A percentile compares a stretch with the other conserved stretches of the same genome.
Conservation (phyloP, 2,329 filamentous ascomycete genomes). For the Corinectria fuckeliana region DNA sequence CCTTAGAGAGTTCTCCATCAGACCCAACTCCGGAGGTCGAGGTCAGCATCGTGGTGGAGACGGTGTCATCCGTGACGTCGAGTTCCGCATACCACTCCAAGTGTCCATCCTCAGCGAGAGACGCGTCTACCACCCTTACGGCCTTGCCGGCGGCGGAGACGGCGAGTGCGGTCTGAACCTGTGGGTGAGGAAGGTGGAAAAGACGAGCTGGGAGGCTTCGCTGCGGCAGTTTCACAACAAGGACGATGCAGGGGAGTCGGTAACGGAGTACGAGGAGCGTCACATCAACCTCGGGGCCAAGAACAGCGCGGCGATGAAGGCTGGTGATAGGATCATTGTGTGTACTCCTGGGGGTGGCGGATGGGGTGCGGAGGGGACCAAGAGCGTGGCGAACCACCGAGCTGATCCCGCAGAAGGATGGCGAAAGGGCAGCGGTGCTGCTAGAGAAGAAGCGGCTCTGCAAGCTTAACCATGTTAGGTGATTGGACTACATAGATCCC, state of each 20-base stretch:
- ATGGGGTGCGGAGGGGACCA: constrained; percentile 69
- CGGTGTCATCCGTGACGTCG: constrained; percentile 78
- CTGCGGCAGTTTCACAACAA: constrained; percentile 47
- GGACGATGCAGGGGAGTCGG: constrained; percentile 41
- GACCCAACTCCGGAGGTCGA: constrained; percentile 66
- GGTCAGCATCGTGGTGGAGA: constrained; percentile 75
- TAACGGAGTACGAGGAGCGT: constrained; percentile 62
- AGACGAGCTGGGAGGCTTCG: constrained; percentile 57
- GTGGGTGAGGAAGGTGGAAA: constrained; percentile 79
- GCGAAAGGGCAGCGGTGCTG: constrained; percentile 63
- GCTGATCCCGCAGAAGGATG: constrained; percentile 62
- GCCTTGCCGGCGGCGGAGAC: constrained; percentile 81
- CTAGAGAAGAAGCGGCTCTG: constrained; percentile 63
- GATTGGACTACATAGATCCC: not conserved
- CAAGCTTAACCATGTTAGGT: constrained; percentile 51
- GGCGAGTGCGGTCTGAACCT: constrained; percentile 82
- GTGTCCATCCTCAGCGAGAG: constrained; percentile 80
- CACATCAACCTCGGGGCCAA: constrained; percentile 78
- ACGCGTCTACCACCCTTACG: constrained; percentile 73
- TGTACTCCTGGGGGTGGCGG: constrained; percentile 81
- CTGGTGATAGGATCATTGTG: constrained; percentile 79
- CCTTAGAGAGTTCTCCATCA: constrained; percentile 71
- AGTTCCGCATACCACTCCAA: constrained; percentile 78
- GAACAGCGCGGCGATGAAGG: constrained; percentile 78
- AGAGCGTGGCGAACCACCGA: constrained; percentile 56